Evolutionary conservation across 1,139 yeast genomes (phyloP), one percentile per base, ranked within the genome.

Genomic region (Nakaseomyces nivariensis): DNA sequence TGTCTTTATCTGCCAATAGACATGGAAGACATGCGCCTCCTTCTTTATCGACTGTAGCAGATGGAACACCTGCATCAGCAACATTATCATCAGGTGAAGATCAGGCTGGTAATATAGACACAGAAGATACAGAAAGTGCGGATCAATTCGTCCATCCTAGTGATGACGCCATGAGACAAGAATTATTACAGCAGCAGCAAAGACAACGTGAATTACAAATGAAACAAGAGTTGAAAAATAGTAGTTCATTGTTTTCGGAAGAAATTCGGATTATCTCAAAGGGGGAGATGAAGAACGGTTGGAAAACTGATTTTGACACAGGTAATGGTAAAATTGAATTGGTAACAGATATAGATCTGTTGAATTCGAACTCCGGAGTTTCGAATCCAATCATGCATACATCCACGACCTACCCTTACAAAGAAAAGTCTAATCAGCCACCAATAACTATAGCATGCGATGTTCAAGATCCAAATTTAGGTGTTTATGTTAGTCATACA

Each of bases 261-360:
- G 96, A 88, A 59, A 75, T 77, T 0, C 73, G 92, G 43, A 79
- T 86, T 1, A 73, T 92, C 10, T 77, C 83, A 11, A 78, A 81
- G 50, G 96, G 96, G 5, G 95, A 86, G 52, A 68, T 88, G 61
- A 86, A 85, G 63, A 74, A 78, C 26, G 98, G 98, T 5, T 92
- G 98, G 98, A 92, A 92, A 66, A 81, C 95, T 0, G 97, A 94
- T 67, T 90, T 84, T 64, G 68, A 79, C 13, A 85, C 81, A 34
- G 44, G 25, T 13, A 72, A 73, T 38, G 97, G 97, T 5, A 74
- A 77, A 52, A 82, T 89, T 51, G 96, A 88, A 67, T 66, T 88
- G 51, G 81, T 82, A 34, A 86, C 86, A 4, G 87, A 79, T 55
- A 80, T 85, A 43, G 75, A 76, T 37, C 78, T 84, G 32, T 72